These are phyloP conservation scores for Umbelopsis isabellina DNA, from an alignment of 192 early-diverging fungal genomes.

Conservation along the genomic window DNA sequence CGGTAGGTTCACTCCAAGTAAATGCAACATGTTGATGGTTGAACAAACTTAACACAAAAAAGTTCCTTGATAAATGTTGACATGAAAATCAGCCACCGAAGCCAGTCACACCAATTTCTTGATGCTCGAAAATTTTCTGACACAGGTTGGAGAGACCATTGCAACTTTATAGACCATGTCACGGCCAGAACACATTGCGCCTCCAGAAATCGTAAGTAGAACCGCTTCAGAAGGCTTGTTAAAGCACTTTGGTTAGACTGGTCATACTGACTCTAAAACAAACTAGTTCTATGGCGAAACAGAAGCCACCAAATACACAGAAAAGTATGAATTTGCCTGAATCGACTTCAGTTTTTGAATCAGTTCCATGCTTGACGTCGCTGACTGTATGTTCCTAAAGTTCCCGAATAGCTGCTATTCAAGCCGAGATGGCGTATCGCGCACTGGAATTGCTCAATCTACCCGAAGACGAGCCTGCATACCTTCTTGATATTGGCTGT, in stretches of 20 bases:
- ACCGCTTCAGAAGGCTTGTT: background rate
- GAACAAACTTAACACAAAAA: background rate
- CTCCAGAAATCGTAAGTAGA: constrained; percentile 87
- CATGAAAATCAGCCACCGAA: constrained; percentile 7
- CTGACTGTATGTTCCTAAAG: constrained; percentile 43
- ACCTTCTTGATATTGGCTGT: constrained; percentile 95
- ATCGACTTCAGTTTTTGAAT: no score
- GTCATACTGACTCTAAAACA: constrained; percentile 1
- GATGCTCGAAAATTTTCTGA: constrained; percentile 7
- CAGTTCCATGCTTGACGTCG: background rate
- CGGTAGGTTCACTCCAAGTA: constrained; percentile 94
- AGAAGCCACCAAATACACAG: constrained; percentile 94
- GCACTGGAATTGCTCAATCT: constrained; percentile 91
- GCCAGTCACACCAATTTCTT: constrained; percentile 9
- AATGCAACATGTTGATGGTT: constrained; percentile 70
- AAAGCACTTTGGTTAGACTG: background rate
- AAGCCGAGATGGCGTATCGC: constrained; percentile 91
- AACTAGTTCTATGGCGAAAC: constrained; percentile 88
- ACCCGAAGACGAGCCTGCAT: constrained; percentile 70
- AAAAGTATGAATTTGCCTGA: constrained; percentile 62
- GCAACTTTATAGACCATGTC: constrained; percentile 66
- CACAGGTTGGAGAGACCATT: background rate
- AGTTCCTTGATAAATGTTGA: background rate
- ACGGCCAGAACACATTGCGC: constrained; percentile 94
- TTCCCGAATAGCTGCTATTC: constrained; percentile 93